phyloP scores from a whole-genome alignment of 2,329 filamentous ascomycete species.

The Fusarium sp. region DNA sequence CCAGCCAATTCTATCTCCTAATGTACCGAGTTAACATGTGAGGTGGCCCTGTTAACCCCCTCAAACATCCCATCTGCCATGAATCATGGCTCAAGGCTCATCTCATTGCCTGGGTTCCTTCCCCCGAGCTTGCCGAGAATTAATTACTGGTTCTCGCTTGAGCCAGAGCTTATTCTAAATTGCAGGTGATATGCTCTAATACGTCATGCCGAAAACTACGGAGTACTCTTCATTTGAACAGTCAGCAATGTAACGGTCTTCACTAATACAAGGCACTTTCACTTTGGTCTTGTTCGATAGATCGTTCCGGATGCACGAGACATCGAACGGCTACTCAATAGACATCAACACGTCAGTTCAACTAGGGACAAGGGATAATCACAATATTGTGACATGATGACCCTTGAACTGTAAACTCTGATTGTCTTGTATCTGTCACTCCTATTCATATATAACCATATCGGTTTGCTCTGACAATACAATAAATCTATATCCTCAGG shows the following conservation, averaged over 20 bases:
- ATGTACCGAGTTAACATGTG: not conserved
- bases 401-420: too few species aligned
- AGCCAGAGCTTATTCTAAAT: slow-evolving; percentile 4
- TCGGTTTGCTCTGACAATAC: not conserved
- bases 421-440: too few species aligned
- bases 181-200: slow-evolving; percentile 25
- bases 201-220: slow-evolving; percentile 35
- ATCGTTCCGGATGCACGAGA: too few species aligned
- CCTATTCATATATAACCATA: too few species aligned
- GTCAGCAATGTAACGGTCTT: slow-evolving; percentile 2
- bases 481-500: not conserved
- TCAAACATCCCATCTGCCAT: not conserved
- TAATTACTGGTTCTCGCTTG: slow-evolving; percentile 21
- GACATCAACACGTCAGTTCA: too few species aligned
- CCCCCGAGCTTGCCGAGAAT: slow-evolving; percentile 27
- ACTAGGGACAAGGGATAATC: too few species aligned
- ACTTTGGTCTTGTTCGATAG: too few species aligned
- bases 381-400: too few species aligned
- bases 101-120: not conserved
- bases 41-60: slow-evolving; percentile 8
- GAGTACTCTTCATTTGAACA: not conserved
- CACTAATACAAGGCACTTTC: too few species aligned
- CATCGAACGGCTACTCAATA: not conserved
- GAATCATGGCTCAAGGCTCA: slow-evolving; percentile 1
- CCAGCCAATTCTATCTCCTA: not conserved